Percentiles rank a stretch among this genome's conserved stretches.
Conservation (phyloP, 176 grass and related monocot genomes). For the Pontederia crassipes region DNA sequence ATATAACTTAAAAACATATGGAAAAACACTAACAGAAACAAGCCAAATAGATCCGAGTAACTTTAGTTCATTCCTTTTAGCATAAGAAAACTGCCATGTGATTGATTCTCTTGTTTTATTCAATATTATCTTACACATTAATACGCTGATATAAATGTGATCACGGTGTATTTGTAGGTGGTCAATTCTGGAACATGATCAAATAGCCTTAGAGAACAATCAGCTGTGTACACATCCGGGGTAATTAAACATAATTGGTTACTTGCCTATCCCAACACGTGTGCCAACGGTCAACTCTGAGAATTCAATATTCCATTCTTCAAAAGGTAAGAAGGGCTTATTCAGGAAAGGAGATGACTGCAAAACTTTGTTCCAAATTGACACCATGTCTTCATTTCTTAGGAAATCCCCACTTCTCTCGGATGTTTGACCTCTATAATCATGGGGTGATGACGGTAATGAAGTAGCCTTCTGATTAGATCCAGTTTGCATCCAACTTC, state of each 20-base stretch:
- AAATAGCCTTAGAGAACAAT: no score
- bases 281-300: slow-evolving; percentile 94
- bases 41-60: no score
- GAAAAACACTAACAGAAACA: no score
- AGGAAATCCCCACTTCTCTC: slow-evolving; percentile 48
- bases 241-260: neutral
- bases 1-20: no score
- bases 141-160: no score
- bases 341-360: slow-evolving; percentile 68
- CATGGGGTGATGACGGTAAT: slow-evolving; percentile 91
- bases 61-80: no score
- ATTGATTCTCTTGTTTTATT: no score
- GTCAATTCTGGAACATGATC: no score
- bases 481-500: slow-evolving; percentile 37
- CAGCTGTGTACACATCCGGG: no score
- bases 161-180: no score
- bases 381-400: slow-evolving; percentile 59
- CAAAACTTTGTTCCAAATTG: slow-evolving; percentile 79
- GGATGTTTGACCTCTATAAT: slow-evolving; percentile 56
- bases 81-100: no score
- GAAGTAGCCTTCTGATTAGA: slow-evolving; percentile 82
- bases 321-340: slow-evolving; percentile 82
- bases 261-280: slow-evolving; percentile 94
- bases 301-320: slow-evolving; percentile 99
- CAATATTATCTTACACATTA: no score